phyloP scores from a whole-genome alignment of 306 rosid species.

The Prunus fruticosa region DNA sequence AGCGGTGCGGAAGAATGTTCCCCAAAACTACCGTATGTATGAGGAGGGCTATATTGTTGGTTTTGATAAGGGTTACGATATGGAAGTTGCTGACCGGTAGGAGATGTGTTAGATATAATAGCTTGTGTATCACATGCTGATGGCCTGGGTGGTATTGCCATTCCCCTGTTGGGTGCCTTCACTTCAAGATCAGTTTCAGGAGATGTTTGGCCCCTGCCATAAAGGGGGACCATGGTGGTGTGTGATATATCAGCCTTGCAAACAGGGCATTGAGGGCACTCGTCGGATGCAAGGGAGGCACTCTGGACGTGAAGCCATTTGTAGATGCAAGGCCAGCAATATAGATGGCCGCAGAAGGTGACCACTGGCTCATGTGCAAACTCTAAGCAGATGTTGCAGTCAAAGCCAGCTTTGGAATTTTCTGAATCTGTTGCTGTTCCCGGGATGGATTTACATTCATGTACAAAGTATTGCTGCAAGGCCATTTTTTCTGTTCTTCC shows the following conservation, averaged over 20 bases:
- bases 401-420: constrained; percentile 50
- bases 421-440: constrained; percentile 44
- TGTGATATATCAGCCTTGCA: constrained; percentile 84
- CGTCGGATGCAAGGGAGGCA: constrained; percentile 65
- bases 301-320: constrained; percentile 83
- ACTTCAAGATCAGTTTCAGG: constrained; percentile 30
- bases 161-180: constrained; percentile 32
- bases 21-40: constrained; percentile 24
- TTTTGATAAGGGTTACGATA: constrained; percentile 73
- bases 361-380: constrained; percentile 79
- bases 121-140: constrained; percentile 51
- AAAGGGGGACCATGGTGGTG: constrained; percentile 77
- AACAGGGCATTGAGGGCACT: constrained; percentile 90
- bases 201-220: constrained; percentile 59
- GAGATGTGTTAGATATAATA: constrained; percentile 35
- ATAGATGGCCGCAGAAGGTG: constrained; percentile 92
- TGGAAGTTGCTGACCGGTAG: constrained; percentile 53
- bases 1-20: constrained; percentile 49
- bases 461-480: constrained; percentile 44
- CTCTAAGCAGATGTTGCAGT: constrained; percentile 94
- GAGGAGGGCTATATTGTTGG: constrained; percentile 44
- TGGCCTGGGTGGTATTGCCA: constrained; percentile 75
- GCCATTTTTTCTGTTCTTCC: constrained; percentile 48
- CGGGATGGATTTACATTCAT: constrained; percentile 49
- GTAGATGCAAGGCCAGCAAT: constrained; percentile 98